phyloP scores from a whole-genome alignment of 2,329 filamentous ascomycete species.

The Hortaea sp. region DNA sequence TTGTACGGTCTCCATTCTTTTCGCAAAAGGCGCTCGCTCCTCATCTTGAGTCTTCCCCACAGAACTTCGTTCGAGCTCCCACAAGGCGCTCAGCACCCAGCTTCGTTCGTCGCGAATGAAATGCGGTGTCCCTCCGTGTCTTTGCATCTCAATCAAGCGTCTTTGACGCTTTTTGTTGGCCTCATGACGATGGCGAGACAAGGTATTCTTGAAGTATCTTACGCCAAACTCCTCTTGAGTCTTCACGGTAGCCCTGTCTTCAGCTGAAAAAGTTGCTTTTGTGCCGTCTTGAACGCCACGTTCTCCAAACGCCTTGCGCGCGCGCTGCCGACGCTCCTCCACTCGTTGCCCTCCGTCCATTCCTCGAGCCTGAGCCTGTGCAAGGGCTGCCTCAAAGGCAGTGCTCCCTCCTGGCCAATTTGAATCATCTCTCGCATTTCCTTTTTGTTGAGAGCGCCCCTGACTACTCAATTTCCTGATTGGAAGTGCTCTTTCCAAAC shows the following conservation, averaged over 20 bases:
- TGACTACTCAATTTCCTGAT: no score
- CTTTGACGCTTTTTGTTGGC: neutral
- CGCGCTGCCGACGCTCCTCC: neutral
- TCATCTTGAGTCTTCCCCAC: neutral
- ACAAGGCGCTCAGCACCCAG: neutral
- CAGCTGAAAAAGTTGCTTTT: no score
- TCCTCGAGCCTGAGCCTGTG: neutral
- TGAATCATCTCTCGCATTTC: no score
- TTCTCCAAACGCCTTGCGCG: no score
- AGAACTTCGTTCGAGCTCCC: neutral
- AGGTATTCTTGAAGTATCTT: neutral
- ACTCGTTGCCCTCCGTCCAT: neutral
- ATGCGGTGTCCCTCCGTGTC: neutral
- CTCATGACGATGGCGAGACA: neutral
- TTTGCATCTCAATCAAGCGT: neutral
- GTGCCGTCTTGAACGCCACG: no score
- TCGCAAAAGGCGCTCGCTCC: neutral
- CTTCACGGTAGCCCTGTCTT: no score
- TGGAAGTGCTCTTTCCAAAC: no score
- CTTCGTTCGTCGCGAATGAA: neutral
- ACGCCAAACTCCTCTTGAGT: neutral
- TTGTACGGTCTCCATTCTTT: conserved; percentile 12
- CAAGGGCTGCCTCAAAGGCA: neutral
- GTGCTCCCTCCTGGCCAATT: neutral
- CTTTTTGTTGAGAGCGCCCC: no score